phyloP scores from a whole-genome alignment of 2,329 filamentous ascomycete species.

The Curvularia eragrostidis region DNA sequence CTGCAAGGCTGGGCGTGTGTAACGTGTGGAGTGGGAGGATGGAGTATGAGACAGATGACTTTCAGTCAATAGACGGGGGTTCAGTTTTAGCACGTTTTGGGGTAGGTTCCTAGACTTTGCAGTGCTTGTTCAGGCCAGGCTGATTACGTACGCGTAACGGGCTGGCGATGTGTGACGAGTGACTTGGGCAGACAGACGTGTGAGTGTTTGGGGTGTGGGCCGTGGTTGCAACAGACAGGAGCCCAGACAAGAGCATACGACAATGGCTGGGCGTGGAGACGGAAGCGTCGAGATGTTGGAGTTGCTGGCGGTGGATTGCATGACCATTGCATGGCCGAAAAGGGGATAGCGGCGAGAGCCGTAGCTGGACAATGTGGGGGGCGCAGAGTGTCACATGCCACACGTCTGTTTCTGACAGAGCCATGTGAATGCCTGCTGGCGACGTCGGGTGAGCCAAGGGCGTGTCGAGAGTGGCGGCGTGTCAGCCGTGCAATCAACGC shows the following conservation, averaged over 20 bases:
- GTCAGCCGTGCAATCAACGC: conserved; percentile 27
- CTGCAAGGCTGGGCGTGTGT: neutral
- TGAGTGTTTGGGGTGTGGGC: neutral
- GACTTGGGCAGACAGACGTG: neutral
- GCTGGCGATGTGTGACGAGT: neutral
- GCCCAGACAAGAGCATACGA: too few species aligned
- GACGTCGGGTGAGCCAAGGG: conserved; percentile 22
- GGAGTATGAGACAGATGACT: neutral
- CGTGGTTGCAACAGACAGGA: too few species aligned
- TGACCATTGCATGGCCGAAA: conserved; percentile 12
- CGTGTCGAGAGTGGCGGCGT: conserved; percentile 21
- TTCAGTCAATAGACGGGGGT: neutral
- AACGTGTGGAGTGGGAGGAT: neutral
- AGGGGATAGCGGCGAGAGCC: conserved; percentile 11
- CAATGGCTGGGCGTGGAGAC: too few species aligned
- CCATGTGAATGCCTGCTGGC: conserved; percentile 21
- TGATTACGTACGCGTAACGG: neutral
- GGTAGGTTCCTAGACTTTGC: neutral
- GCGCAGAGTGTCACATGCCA: conserved; percentile 33
- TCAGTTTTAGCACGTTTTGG: neutral
- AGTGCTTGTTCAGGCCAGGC: neutral
- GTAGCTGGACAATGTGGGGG: conserved; percentile 27
- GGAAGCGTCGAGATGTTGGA: neutral
- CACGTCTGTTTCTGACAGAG: conserved; percentile 24
- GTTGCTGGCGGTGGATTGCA: conserved; percentile 5